phyloP scores from a whole-genome alignment of 257 asterid genomes.

The Asclepias syriaca region DNA sequence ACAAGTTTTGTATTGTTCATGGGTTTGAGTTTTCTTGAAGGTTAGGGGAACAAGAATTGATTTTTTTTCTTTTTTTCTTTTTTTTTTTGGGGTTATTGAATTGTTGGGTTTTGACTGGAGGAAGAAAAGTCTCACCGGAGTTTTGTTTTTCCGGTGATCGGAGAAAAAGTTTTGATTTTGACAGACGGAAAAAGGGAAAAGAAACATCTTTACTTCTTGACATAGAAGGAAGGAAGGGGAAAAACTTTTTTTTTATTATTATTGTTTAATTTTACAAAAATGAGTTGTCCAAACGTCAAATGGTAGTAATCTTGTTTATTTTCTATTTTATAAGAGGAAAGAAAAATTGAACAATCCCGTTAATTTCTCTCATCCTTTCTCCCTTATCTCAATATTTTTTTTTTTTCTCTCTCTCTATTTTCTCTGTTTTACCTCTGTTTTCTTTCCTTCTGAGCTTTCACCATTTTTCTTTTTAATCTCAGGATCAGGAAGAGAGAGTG shows the following conservation, averaged over 20 bases:
- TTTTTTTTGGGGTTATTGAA: background rate
- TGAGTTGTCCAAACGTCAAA: conserved; percentile 69
- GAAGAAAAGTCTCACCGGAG: conserved; percentile 32
- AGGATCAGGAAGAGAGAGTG: conserved; percentile 54
- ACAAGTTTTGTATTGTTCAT: conserved; percentile 15
- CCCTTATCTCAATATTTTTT: conserved; percentile 18
- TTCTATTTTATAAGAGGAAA: conserved; percentile 16
- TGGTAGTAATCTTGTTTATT: conserved; percentile 29
- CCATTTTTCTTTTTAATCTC: conserved; percentile 22
- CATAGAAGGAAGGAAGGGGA: background rate
- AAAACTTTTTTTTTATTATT: background rate
- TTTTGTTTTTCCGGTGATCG: conserved; percentile 34
- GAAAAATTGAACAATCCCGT: conserved; percentile 54
- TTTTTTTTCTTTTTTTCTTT: background rate
- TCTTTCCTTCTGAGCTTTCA: conserved; percentile 15
- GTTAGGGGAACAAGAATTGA: background rate
- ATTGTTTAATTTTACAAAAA: background rate
- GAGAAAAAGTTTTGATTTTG: conserved; percentile 23
- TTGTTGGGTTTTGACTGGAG: conserved; percentile 26
- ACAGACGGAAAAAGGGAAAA: background rate
- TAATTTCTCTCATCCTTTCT: conserved; percentile 46
- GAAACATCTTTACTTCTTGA: conserved; percentile 21
- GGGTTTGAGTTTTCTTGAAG: conserved; percentile 24
- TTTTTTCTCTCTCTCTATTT: conserved; percentile 11
- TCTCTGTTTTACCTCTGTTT: conserved; percentile 18